These are phyloP conservation scores for Vigna nakashimae DNA, from an alignment of 306 rosid species.

Conservation along the genomic window DNA sequence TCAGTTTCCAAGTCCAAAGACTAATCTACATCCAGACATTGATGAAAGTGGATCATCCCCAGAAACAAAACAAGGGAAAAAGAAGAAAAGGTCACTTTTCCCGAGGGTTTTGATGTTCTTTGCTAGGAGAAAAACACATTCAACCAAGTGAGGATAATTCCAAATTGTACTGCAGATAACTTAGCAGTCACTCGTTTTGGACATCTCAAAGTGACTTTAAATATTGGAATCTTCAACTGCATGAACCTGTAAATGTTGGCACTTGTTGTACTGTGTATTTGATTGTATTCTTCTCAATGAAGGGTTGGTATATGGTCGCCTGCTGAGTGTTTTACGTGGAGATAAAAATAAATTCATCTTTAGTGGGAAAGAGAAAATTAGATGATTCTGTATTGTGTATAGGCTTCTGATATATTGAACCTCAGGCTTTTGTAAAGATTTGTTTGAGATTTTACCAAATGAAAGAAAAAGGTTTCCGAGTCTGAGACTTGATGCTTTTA, in stretches of 20 bases:
- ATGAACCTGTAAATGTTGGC: slow-evolving; percentile 46
- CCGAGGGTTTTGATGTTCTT: slow-evolving; percentile 93
- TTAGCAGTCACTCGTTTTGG: slow-evolving; percentile 40
- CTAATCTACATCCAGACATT: slow-evolving; percentile 33
- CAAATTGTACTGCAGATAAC: slow-evolving; percentile 48
- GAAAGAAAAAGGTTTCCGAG: slow-evolving; percentile 34
- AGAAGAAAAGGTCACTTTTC: slow-evolving; percentile 77
- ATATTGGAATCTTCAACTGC: slow-evolving; percentile 40
- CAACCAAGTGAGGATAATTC: slow-evolving; percentile 59
- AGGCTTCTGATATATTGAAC: slow-evolving; percentile 55
- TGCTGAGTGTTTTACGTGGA: slow-evolving; percentile 52
- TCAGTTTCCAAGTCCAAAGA: slow-evolving; percentile 62
- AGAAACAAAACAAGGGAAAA: slow-evolving; percentile 69
- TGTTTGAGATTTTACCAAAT: slow-evolving; percentile 52
- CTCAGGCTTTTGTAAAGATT: slow-evolving; percentile 50
- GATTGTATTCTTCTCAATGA: slow-evolving; percentile 52
- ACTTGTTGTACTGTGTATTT: slow-evolving; percentile 54
- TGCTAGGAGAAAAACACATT: slow-evolving; percentile 65
- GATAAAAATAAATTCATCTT: slow-evolving; percentile 42
- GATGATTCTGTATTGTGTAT: slow-evolving; percentile 52
- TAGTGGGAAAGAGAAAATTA: slow-evolving; percentile 49
- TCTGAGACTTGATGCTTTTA: slow-evolving; percentile 33
- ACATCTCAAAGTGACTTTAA: slow-evolving; percentile 54
- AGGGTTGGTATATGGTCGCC: slow-evolving; percentile 40
- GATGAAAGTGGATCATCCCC: slow-evolving; percentile 59